A percentile compares a stretch with the other conserved stretches of the same genome.
phyloP scores from a whole-genome alignment of 1,139 yeast genomes.

The Sugiyamaella novakii region DNA sequence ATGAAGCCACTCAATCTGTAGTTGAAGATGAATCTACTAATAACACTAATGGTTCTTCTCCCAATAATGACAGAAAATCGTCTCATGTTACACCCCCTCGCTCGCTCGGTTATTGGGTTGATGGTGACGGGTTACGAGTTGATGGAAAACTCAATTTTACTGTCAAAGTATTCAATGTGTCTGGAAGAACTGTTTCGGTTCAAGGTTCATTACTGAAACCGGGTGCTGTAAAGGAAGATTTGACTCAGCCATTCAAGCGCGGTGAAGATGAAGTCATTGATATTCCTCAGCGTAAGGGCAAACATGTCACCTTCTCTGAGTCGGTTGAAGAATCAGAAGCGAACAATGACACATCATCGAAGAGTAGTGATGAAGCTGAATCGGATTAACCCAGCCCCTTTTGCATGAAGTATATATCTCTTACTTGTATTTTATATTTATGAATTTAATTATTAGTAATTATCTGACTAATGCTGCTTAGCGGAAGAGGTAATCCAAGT shows the following conservation, averaged over 20 bases:
- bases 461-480: too few species aligned
- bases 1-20: conserved; percentile 11
- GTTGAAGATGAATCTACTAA: background rate
- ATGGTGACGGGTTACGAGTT: conserved; percentile 66
- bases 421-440: conserved; percentile 5
- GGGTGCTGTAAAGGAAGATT: conserved; percentile 53
- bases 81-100: conserved; percentile 38
- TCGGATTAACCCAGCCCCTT: background rate
- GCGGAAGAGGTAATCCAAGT: too few species aligned
- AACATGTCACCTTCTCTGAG: conserved; percentile 23
- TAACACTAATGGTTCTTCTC: conserved; percentile 10
- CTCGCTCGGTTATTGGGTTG: conserved; percentile 86
- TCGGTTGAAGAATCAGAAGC: conserved; percentile 2
- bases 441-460: background rate
- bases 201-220: conserved; percentile 79
- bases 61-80: background rate
- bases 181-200: conserved; percentile 79
- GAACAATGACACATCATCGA: conserved; percentile 3
- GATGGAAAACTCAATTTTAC: conserved; percentile 82
- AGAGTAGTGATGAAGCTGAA: conserved; percentile 5
- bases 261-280: conserved; percentile 17
- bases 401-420: conserved; percentile 2
- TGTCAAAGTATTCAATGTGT: conserved; percentile 68
- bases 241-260: conserved; percentile 26
- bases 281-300: conserved; percentile 10